phyloP scores from a whole-genome alignment of 208 protist genomes.

The Porcisia hertigi region DNA sequence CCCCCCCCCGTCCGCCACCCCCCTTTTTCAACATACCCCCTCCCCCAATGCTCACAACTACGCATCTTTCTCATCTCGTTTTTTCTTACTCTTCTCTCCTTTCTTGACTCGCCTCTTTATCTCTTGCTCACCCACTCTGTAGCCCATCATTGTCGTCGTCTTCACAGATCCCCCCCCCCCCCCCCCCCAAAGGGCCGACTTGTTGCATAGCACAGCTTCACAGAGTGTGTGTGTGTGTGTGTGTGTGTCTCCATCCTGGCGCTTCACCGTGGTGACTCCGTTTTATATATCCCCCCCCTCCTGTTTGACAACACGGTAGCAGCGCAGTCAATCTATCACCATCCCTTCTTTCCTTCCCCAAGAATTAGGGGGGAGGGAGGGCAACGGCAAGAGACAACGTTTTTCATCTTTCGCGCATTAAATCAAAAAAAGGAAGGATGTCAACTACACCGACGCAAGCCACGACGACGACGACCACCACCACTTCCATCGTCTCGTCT shows the following conservation, averaged over 20 bases:
- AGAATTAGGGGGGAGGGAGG: too few species aligned
- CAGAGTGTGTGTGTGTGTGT: background rate
- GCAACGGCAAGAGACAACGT: background rate
- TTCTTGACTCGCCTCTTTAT: background rate
- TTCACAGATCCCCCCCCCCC: too few species aligned
- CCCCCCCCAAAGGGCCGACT: too few species aligned
- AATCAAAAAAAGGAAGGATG: background rate
- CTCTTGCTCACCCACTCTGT: background rate
- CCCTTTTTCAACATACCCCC: too few species aligned
- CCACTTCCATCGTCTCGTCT: conserved; percentile 35
- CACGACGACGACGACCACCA: conserved; percentile 13
- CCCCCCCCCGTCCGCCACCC: too few species aligned
- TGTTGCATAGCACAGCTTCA: too few species aligned
- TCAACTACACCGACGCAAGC: background rate
- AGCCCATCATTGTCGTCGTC: background rate
- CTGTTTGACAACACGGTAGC: too few species aligned
- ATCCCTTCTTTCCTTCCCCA: background rate
- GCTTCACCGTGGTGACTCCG: background rate
- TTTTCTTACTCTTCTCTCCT: background rate
- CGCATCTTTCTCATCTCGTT: too few species aligned
- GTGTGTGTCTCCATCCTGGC: background rate
- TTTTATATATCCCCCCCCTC: background rate
- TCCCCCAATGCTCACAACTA: too few species aligned
- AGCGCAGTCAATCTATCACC: too few species aligned
- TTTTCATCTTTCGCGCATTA: background rate